Evolutionary conservation across 1,284 basidiomycete species (phyloP), one percentile per base, ranked within the genome.

Genomic region (Ustilago loliicola): DNA sequence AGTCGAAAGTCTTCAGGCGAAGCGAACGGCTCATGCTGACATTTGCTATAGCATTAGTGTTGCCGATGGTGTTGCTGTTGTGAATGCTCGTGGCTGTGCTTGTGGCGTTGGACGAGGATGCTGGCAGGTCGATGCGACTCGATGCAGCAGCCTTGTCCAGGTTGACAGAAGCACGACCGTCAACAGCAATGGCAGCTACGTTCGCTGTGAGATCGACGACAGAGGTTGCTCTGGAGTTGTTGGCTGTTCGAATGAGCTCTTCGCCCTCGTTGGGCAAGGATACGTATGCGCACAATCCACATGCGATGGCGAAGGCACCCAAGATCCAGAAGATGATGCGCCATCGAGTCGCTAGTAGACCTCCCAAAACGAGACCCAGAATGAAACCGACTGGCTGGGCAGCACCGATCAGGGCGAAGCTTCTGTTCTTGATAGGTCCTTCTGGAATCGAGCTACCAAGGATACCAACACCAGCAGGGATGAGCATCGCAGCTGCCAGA

Each of bases 371-470:
- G 8, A 89, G 88, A 0, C 93, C 93, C 8, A 94, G 45, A 48
- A 83, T 80, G 66, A 80, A 83, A 15, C 81, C 94, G 0, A 95
- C 86, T 0, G 94, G 93, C 4, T 93, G 93, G 19, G 94, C 94
- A 0, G 93, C 86, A 0, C 81, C 82, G 42, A 87, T 83, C 7
- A 77, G 60, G 6, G 86, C 85, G 47, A 86, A 87, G 6, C 81
- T 80, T 0, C 73, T 64, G 23, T 83, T 83, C 61, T 86, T 86
- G 45, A 83, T 68, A 23, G 80, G 82, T 0, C 85, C 84, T n/a
- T 86, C 85, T 2, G 84, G 80, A 42, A 86, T 83, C 0, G 78
- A 79, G 30, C 71, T 75, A 13, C 80, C 85, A 1, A 86, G 67
- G 48, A 87, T 86, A 38, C 86, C 86, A 2, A 86, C 71, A 45